Conservation (phyloP, 352 stramenopile species). For the Pythium oligandrum region DNA sequence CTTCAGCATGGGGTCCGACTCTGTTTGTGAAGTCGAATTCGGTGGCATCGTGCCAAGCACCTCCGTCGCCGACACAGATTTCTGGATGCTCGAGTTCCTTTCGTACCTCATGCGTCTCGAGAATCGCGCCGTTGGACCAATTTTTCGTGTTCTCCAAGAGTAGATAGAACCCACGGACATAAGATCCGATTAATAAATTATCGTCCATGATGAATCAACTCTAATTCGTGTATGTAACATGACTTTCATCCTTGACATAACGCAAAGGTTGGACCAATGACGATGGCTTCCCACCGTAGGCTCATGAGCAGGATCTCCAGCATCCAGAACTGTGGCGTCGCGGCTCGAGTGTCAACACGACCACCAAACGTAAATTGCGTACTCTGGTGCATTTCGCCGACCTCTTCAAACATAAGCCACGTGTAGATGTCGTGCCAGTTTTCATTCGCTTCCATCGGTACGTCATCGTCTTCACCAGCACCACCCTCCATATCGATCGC, state of each 20-base stretch:
- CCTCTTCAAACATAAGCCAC: constrained; percentile 48
- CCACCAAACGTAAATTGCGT: constrained; percentile 48
- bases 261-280: constrained; percentile 37
- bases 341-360: constrained; percentile 32
- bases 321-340: constrained; percentile 51
- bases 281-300: constrained; percentile 48
- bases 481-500: not conserved
- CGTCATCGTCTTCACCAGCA: not conserved
- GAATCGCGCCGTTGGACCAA: constrained; percentile 21
- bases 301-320: constrained; percentile 59
- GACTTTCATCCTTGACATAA: constrained; percentile 1
- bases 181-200: constrained; percentile 6
- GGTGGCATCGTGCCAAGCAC: constrained; percentile 16
- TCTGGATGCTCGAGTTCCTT: constrained; percentile 32
- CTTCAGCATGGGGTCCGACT: constrained; percentile 16
- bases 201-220: no score
- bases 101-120: constrained; percentile 27
- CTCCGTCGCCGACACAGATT: constrained; percentile 21
- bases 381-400: constrained; percentile 19
- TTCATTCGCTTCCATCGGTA: constrained; percentile 3
- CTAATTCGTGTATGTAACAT: no score
- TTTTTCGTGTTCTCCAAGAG: constrained; percentile 21
- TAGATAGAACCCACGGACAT: not conserved
- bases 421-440: constrained; percentile 62
- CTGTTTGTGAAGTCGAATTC: constrained; percentile 20